A percentile compares a stretch with the other conserved stretches of the same genome.
Conservation (phyloP, 129 eudicot genomes). For the Flaveria linearis region DNA sequence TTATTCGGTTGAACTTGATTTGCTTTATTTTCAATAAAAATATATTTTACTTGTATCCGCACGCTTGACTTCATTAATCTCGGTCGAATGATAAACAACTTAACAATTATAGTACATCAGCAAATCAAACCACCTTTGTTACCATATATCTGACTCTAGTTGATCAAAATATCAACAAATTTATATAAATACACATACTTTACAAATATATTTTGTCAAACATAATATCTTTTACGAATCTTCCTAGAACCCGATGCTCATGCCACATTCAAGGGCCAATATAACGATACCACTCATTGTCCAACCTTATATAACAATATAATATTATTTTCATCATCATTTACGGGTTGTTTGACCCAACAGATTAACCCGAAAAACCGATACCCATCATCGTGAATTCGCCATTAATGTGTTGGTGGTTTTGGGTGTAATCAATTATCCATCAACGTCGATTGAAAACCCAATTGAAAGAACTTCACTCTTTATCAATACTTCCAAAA, state of each 20-base stretch:
- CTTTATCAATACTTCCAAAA: conserved; percentile 12
- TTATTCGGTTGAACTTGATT: no score
- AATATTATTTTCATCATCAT: background rate
- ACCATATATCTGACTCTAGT: no score
- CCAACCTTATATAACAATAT: background rate
- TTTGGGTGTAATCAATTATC: background rate
- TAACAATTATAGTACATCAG: no score
- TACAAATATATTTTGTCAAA: no score
- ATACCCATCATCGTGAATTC: background rate
- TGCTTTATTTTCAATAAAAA: no score
- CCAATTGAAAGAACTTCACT: background rate
- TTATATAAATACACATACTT: no score
- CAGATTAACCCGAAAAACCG: background rate
- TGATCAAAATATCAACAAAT: no score
- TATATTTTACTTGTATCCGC: no score
- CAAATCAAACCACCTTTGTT: no score
- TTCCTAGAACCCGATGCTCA: conserved; percentile 13
- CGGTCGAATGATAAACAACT: no score
- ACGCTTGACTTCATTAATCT: no score
- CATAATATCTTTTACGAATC: background rate
- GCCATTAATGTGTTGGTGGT: background rate
- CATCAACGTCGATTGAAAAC: no score
- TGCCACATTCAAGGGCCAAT: conserved; percentile 23
- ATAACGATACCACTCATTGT: background rate
- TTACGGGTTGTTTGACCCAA: background rate